These are phyloP conservation scores for Urostyla sp. DNA, from an alignment of 73 alveolate genomes.

Conservation along the genomic window DNA sequence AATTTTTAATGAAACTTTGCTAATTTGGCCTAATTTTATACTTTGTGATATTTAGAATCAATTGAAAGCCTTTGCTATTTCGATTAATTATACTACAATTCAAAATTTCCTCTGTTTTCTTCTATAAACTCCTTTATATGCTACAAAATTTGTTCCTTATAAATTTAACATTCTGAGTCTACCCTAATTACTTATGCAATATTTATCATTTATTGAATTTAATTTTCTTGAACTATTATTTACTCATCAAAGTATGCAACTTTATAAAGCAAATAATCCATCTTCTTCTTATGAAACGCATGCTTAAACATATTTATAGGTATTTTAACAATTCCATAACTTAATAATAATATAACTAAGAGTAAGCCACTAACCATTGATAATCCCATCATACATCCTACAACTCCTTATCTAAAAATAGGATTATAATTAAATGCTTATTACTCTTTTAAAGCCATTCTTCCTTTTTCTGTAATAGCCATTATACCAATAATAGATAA, in stretches of 20 bases:
- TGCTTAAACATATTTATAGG: conserved; percentile 19
- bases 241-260: conserved; percentile 40
- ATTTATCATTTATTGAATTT: conserved; percentile 16
- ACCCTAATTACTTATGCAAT: conserved; percentile 18
- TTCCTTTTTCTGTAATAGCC: conserved; percentile 41
- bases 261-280: background rate
- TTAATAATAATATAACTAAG: conserved; percentile 5
- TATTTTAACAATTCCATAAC: conserved; percentile 41
- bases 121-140: conserved; percentile 1
- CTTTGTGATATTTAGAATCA: background rate
- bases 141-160: conserved; percentile 1
- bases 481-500: conserved; percentile 6
- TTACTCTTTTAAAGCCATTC: conserved; percentile 39
- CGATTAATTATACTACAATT: background rate
- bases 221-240: background rate
- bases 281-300: background rate
- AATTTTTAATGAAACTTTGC: conserved; percentile 8
- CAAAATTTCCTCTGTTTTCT: background rate
- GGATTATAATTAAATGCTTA: background rate
- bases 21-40: background rate
- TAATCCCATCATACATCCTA: conserved; percentile 48
- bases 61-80: background rate
- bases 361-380: conserved; percentile 36
- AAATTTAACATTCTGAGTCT: background rate
- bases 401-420: conserved; percentile 34